phyloP scores from a whole-genome alignment of 2,329 filamentous ascomycete genomes.

The Ilyonectria mors-panacis region DNA sequence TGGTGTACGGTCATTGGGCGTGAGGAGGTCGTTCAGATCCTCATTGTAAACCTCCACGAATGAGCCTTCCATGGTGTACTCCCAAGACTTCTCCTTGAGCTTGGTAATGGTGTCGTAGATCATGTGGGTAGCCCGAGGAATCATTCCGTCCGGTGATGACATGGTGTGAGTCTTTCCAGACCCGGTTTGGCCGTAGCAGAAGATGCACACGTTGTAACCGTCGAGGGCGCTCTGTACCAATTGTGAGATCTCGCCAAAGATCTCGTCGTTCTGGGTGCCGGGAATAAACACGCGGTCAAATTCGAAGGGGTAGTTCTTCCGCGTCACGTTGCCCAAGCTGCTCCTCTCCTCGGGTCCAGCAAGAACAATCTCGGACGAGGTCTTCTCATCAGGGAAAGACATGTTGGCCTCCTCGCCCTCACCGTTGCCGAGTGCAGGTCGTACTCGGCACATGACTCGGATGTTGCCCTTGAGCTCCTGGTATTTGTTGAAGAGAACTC shows the following conservation, averaged over 20 bases:
- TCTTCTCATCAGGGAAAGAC: constrained; percentile 84
- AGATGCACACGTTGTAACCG: constrained; percentile 98
- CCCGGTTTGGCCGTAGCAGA: constrained; percentile 98
- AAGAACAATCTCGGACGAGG: constrained; percentile 88
- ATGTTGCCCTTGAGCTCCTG: constrained; percentile 99
- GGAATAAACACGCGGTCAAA: constrained; percentile 96
- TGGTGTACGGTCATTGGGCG: constrained; percentile 70
- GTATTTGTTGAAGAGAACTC: constrained; percentile 96
- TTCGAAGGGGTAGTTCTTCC: constrained; percentile 87
- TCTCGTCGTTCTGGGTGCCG: constrained; percentile 81
- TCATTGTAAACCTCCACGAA: constrained; percentile 99
- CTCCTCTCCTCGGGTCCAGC: constrained; percentile 87
- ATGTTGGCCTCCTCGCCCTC: constrained; percentile 81
- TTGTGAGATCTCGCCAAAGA: constrained; percentile 97
- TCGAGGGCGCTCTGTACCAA: constrained; percentile 96
- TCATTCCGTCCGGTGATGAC: constrained; percentile 93
- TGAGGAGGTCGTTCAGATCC: constrained; percentile 90
- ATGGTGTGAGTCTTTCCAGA: constrained; percentile 98
- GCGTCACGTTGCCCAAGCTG: constrained; percentile 80
- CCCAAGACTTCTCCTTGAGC: constrained; percentile 92
- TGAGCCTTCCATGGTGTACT: constrained; percentile 92
- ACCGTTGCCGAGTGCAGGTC: constrained; percentile 74
- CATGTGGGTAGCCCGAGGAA: constrained; percentile 91
- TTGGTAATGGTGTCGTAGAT: constrained; percentile 91
- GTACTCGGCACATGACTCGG: constrained; percentile 95